Base-by-base conservation (phyloP, 257 asterid genomes). In the Nicotiana tomentosiformis region DNA sequence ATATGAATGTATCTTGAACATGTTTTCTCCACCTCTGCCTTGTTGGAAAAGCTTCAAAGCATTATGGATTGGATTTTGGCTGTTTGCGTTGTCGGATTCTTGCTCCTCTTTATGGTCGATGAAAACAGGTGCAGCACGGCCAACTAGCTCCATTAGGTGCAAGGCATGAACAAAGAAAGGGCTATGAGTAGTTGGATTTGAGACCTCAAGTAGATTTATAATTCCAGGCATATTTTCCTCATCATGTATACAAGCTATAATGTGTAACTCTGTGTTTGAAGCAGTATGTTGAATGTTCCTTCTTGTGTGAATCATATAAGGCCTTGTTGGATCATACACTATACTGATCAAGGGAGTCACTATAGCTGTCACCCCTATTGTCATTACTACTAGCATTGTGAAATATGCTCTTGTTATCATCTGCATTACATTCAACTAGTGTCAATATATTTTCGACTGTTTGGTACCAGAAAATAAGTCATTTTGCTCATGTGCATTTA, bases 271-370 rank as follows among this genome's bases (percentile, higher is more conserved):
- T 4, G 87, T 58, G 82, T 89, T 88, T 3, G 88, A 92, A n/a
- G 93, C 86, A 4, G 86, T 86, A 77, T 93, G 98, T 51, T 93
- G 98, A 74, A 95, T 91, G 43, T 84, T 91, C 81, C 94, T 87
- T 84, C 98, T 82, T 70, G 84, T 90, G 91, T 91, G 89, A 65
- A 94, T 88, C 92, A 90, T 89, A 80, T 95, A 95, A 23, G 98
- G 97, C 86, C 90, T 89, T 0, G 93, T 86, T 6, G 98, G 97
- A 84, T 92, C 94, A 68, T 93, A 94, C 74, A 93, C 35, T 29
- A 92, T 60, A 84, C 92, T 87, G 83, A 93, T 88, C 81, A 95
- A 7, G 0, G 98, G 97, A 6, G 97, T 86, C 5, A 81, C 72
- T 66, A 91, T 12, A 37, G 90, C 92, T 72, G 97, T 91, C 81